A percentile compares a stretch with the other conserved stretches of the same genome.
Conservation (phyloP, 2,329 filamentous ascomycete species). For the Escovopsis weberi region DNA sequence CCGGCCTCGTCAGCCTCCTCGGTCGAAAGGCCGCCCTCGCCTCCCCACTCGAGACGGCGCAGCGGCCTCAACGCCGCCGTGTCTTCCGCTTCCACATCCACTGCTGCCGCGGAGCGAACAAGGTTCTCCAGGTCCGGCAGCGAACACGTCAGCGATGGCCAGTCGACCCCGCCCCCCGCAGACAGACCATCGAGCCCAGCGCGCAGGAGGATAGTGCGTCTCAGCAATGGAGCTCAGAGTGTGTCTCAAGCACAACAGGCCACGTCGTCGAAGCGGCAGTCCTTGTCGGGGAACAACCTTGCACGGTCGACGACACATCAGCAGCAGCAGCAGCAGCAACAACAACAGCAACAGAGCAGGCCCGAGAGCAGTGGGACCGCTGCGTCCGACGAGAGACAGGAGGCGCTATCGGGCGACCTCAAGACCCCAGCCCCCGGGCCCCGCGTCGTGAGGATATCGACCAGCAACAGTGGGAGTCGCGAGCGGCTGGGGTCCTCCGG, state of each 20-base stretch:
- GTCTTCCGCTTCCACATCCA: constrained; percentile 6
- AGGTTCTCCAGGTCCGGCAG: constrained; percentile 34
- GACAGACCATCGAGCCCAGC: constrained; percentile 37
- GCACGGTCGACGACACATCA: constrained; percentile 23
- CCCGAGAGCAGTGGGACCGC: constrained; percentile 27
- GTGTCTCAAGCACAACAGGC: constrained; percentile 20
- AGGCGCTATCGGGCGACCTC: constrained; percentile 22
- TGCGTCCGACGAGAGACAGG: constrained; percentile 22
- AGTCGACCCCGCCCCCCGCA: constrained; percentile 28
- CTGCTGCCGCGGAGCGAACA: constrained; percentile 27
- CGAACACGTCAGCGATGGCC: constrained; percentile 21
- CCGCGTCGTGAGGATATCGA: constrained; percentile 39
- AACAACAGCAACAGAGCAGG: constrained; percentile 21
- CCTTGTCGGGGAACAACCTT: constrained; percentile 26
- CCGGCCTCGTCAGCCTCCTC: constrained; percentile 24
- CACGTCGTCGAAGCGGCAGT: constrained; percentile 28
- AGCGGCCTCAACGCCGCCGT: constrained; percentile 33
- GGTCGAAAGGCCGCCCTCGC: constrained; percentile 24
- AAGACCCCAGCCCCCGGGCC: constrained; percentile 40
- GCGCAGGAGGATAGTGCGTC: constrained; percentile 41
- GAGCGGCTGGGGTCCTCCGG: constrained; percentile 22
- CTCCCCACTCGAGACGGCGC: constrained; percentile 33
- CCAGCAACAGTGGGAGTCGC: constrained; percentile 34
- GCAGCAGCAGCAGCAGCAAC: constrained; percentile 10
- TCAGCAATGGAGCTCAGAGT: constrained; percentile 36